Evolutionary conservation across 108 stramenopile species (phyloP).

Genomic region (Epipyxis sp.): DNA sequence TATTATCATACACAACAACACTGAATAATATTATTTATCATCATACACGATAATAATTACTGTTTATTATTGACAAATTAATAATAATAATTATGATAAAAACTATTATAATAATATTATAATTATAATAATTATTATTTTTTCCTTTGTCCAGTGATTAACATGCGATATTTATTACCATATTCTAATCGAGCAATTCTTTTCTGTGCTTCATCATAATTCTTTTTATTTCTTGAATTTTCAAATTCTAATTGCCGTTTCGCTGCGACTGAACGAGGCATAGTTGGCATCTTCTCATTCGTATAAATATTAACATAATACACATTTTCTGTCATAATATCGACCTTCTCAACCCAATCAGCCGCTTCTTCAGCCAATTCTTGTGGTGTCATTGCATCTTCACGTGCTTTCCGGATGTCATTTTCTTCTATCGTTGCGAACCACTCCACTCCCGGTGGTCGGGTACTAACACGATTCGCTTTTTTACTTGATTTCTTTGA

Average conservation of each 20-base stretch:
- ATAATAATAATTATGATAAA: too few relatives aligned
- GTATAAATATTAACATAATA: constrained; percentile 19
- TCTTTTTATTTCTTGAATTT: not conserved
- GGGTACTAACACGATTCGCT: not conserved
- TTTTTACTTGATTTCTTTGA: too few relatives aligned
- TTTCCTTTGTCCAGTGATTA: not conserved
- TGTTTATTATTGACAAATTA: too few relatives aligned
- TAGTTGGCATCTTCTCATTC: constrained; percentile 10
- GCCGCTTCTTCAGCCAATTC: constrained; percentile 17
- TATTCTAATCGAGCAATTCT: not conserved
- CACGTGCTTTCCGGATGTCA: constrained; percentile 5
- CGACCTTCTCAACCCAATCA: constrained; percentile 18
- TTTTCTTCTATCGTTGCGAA: not conserved
- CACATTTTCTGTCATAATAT: constrained; percentile 14
- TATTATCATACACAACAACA: too few relatives aligned
- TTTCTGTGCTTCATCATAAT: not conserved
- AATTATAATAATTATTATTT: not conserved
- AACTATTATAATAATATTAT: too few relatives aligned
- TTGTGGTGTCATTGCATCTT: not conserved
- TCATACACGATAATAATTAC: too few relatives aligned
- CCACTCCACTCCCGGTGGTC: not conserved
- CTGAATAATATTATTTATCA: too few relatives aligned
- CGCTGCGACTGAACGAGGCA: constrained; percentile 3
- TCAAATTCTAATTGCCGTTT: constrained; percentile 35
- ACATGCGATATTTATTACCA: not conserved